These are phyloP conservation scores for Suillus spraguei DNA, from an alignment of 768 basidiomycete genomes.

Conservation along the genomic window DNA sequence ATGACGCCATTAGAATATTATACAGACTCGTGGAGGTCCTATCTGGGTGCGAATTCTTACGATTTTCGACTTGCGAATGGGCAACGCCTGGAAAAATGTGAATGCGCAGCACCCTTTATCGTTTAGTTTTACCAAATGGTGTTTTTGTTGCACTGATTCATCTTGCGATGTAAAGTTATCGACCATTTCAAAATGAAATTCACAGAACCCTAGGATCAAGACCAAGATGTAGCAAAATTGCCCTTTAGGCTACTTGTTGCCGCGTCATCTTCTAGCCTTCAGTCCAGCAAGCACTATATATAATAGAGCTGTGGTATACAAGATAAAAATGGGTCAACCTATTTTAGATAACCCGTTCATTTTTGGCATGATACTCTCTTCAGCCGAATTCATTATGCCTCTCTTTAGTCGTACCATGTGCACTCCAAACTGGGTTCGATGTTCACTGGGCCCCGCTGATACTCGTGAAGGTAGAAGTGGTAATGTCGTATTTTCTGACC, in stretches of 20 bases:
- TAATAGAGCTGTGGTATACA: background rate
- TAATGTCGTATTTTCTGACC: background rate
- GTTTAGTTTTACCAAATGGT: background rate
- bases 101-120: background rate
- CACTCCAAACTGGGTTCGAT: background rate
- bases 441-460: background rate
- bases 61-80: background rate
- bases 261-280: background rate
- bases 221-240: background rate
- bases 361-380: background rate
- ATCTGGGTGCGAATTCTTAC: background rate
- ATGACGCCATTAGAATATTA: background rate
- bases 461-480: background rate
- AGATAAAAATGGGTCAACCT: background rate
- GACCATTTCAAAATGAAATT: background rate
- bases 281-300: no score
- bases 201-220: background rate
- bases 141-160: background rate
- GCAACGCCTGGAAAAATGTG: background rate
- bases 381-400: background rate
- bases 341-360: slow-evolving; percentile 1
- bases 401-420: background rate
- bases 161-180: background rate
- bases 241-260: background rate
- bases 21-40: background rate